Conservation (phyloP, 2,329 filamentous ascomycete genomes). For the Coniochaeta sp. region DNA sequence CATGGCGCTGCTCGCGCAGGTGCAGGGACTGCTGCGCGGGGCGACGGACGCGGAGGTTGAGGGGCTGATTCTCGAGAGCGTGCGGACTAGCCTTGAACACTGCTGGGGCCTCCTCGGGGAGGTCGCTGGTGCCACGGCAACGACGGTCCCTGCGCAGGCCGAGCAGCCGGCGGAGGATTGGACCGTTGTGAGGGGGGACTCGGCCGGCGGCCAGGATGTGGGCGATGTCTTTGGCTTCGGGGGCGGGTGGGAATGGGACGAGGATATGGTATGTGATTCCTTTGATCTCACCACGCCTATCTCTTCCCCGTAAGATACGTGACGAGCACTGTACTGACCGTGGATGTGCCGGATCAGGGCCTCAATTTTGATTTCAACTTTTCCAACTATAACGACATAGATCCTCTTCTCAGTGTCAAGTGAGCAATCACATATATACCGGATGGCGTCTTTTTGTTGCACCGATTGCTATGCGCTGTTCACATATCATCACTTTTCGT, state of each 20-base stretch:
- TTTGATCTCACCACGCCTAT: background rate
- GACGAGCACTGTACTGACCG: background rate
- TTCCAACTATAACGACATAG: background rate
- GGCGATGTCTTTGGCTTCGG: constrained; percentile 4
- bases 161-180: constrained; percentile 1
- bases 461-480: background rate
- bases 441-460: background rate
- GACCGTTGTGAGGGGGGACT: constrained; percentile 3
- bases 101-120: constrained; percentile 25
- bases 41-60: constrained; percentile 20
- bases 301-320: background rate
- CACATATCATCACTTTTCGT: background rate
- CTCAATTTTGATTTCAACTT: background rate
- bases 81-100: constrained; percentile 16
- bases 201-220: constrained; percentile 7
- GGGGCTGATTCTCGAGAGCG: constrained; percentile 18
- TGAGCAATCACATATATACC: background rate
- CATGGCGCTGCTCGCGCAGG: constrained; percentile 27
- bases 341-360: background rate
- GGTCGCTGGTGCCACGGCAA: constrained; percentile 17
- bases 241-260: constrained; percentile 19
- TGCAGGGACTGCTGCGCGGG: constrained; percentile 22
- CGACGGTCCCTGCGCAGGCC: background rate
- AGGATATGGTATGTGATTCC: constrained; percentile 22
- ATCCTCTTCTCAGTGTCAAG: constrained; percentile 7